Percentiles rank a stretch among this genome's conserved stretches.
Evolutionary conservation across 2,329 filamentous ascomycete genomes (phyloP).

Genomic region (Fusarium caatingaense): DNA sequence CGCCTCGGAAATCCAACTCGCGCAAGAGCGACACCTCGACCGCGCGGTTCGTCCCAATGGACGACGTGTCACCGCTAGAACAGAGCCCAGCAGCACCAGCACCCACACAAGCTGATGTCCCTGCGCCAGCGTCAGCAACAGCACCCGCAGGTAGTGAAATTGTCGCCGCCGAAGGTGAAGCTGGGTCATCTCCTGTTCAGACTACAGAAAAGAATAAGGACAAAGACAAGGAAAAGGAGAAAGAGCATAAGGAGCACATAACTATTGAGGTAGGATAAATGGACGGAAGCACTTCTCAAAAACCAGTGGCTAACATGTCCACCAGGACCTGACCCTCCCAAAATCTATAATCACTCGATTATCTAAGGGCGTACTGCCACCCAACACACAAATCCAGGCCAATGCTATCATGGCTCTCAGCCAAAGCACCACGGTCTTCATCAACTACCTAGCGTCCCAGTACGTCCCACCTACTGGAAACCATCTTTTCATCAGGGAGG

Average conservation of each 20-base stretch:
- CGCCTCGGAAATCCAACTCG: conserved; percentile 66
- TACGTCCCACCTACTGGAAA: conserved; percentile 58
- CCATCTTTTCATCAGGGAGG: background rate
- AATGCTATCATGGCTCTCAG: conserved; percentile 83
- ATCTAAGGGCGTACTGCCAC: conserved; percentile 81
- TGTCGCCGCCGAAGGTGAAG: conserved; percentile 3
- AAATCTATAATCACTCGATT: conserved; percentile 85
- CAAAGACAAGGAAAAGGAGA: conserved; percentile 47
- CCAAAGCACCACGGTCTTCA: conserved; percentile 85
- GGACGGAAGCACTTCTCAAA: background rate
- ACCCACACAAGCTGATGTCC: conserved; percentile 32
- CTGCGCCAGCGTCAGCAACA: conserved; percentile 11
- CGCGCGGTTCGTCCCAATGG: conserved; percentile 58
- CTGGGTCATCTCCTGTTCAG: conserved; percentile 38
- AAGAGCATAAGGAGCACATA: conserved; percentile 52
- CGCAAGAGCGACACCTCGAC: conserved; percentile 60
- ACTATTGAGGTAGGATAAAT: conserved; percentile 65
- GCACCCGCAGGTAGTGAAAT: conserved; percentile 17
- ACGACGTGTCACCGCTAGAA: conserved; percentile 51
- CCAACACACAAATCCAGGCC: conserved; percentile 85
- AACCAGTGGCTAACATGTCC: background rate
- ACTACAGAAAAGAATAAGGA: conserved; percentile 48
- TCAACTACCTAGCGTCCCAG: conserved; percentile 82
- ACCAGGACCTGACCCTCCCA: conserved; percentile 78
- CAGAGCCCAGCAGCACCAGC: conserved; percentile 31